Base-by-base conservation (phyloP, 345 rosid genomes). In the Pistacia integerrima region DNA sequence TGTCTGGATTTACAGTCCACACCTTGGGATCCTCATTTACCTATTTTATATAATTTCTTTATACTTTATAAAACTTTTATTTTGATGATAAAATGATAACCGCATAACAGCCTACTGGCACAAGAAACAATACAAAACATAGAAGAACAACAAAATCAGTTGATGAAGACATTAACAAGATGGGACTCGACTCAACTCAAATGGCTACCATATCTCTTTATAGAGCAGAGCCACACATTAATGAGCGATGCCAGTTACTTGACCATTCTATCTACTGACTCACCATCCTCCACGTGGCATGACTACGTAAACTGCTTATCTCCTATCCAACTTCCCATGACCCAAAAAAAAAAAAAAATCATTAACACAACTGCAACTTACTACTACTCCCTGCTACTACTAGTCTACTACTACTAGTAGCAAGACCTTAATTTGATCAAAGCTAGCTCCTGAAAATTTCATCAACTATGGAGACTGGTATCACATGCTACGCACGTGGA, bases 401-500 rank as follows among this genome's bases (percentile, higher is more conserved):
- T 69, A 0, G 48, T 55, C 25, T 25, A 25, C 46, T 69, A 0
- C 61, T 55, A 4, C 59, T 25, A 16, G 70, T 25, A 55, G 52
- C 60, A 65, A 69, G 55, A 41, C 54, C 76, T 78, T 72, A 7
- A 41, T 8, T 41, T 41, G 46, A 41, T 49, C 51, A 55, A 35
- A 28, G 12, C 25, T 68, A 28, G 41, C 69, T 28, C 48, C 22
- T 52, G 8, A n/a, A 55, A 18, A 64, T 67, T 77, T 46, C 33
- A 18, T 14, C 13, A 74, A 67, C 73, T 17, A 92, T 95, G 99
- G 97, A 90, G 89, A 85, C 92, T 52, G 79, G 91, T 61, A 68
- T 91, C 82, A 81, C 93, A 22, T 86, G 92, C 83, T 85, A 85
- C 79, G 85, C 92, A 9, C 91, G 87, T 48, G 94, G 94, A 78